These are phyloP conservation scores for Gossypium aridum DNA, from an alignment of 441 rosid genomes.

Conservation along the genomic window DNA sequence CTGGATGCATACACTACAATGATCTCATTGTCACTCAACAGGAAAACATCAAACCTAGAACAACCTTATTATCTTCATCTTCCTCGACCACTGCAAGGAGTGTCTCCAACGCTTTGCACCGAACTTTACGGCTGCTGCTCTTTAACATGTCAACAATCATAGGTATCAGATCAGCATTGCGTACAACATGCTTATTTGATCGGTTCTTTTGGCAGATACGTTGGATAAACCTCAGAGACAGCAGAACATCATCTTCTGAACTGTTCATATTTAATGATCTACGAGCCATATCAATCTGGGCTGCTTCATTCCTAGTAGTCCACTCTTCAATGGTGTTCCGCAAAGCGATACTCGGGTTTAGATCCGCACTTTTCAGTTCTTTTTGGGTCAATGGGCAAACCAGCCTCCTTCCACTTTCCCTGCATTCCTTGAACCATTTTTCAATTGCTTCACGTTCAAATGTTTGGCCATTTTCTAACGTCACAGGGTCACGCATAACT, in stretches of 20 bases:
- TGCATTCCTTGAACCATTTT: conserved; percentile 81
- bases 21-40: conserved; percentile 3
- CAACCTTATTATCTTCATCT: conserved; percentile 86
- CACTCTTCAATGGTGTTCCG: conserved; percentile 92
- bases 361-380: conserved; percentile 54
- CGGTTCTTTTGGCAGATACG: conserved; percentile 57
- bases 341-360: conserved; percentile 82
- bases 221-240: conserved; percentile 51
- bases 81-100: conserved; percentile 74
- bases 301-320: conserved; percentile 89
- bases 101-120: conserved; percentile 73
- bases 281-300: conserved; percentile 80
- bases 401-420: conserved; percentile 47
- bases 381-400: conserved; percentile 76
- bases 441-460: conserved; percentile 92
- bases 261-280: conserved; percentile 52
- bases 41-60: conserved; percentile 21
- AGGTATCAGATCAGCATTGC: conserved; percentile 61
- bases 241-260: conserved; percentile 66
- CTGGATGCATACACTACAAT: conserved; percentile 8
- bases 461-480: conserved; percentile 78
- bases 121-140: conserved; percentile 65
- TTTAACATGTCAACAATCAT: conserved; percentile 74
- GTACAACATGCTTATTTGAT: conserved; percentile 56
- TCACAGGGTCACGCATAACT: conserved; percentile 82